Base-by-base conservation (phyloP, 495 filamentous ascomycete genomes). In the Penicillium salamii region DNA sequence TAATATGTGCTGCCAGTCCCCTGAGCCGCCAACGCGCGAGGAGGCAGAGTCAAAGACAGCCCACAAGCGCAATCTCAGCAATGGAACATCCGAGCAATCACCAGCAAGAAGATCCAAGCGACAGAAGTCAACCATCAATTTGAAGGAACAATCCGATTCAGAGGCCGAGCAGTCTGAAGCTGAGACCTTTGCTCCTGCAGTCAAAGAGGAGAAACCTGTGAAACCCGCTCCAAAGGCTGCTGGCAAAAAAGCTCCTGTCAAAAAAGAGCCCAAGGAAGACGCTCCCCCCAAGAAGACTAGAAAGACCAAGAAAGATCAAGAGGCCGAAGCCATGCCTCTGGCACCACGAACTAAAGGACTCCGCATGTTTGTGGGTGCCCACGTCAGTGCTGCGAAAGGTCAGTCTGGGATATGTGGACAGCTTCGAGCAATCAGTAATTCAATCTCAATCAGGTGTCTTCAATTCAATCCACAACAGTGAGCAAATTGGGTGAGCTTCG, bases 301-400 rank as follows among this genome's bases (percentile, higher is more conserved):
- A 36, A 55, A 71, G 50, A 67, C 72, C 7, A 77, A 78, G 42
- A 68, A 63, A 56, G 72, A 67, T 53, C 75, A 63, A 46, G 68
- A 69, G 42, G 50, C 57, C 11, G 72, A 77, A 60, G 65, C 64
- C 2, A 79, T 88, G 76, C 86, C 89, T 0, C 63, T 96, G 6
- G 85, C 83, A 24, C 63, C 77, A 12, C 76, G 93, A 21, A 87
- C 89, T 0, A 65, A 75, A 3, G 81, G 83, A 0, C 68, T 92
- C 50, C 86, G 85, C 50, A 88, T 97, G 81, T 80, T 88, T 52
- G 84, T 98, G 23, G 93, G 93, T 8, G 93, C 93, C 1, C 93
- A 98, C 64, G 90, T 97, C 35, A 91, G 86, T 62, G 82, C 78
- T 49, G 91, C 95, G 3, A 90, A 90, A 74, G 91, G 89, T 87